A percentile compares a stretch with the other conserved stretches of the same genome.
Conservation (phyloP, 2,329 filamentous ascomycete species). For the Xylariales sp. region DNA sequence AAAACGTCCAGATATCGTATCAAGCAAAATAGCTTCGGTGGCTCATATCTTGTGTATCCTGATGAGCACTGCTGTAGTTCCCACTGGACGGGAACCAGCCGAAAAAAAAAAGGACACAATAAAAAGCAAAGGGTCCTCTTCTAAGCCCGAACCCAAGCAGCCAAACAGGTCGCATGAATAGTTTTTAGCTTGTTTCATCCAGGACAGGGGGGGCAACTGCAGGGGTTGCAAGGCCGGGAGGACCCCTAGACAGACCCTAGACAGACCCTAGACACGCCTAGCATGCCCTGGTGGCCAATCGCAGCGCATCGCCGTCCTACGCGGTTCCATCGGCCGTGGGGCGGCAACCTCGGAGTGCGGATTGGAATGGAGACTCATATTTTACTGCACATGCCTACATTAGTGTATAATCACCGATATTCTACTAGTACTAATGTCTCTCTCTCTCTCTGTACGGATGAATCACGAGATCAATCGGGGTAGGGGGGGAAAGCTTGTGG, state of each 20-base stretch:
- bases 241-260: background rate
- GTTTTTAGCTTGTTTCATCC: slow-evolving; percentile 37
- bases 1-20: too few relatives aligned
- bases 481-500: background rate
- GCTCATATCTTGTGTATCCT: too few relatives aligned
- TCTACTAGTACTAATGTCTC: too few relatives aligned
- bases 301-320: background rate
- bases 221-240: slow-evolving; percentile 18
- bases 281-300: slow-evolving; percentile 23
- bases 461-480: background rate
- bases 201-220: background rate
- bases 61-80: too few relatives aligned
- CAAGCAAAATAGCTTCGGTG: background rate
- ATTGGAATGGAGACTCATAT: slow-evolving; percentile 14
- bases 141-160: slow-evolving; percentile 11
- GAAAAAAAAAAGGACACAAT: too few relatives aligned
- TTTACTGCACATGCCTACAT: background rate
- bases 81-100: too few relatives aligned
- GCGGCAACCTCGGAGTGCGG: slow-evolving; percentile 12
- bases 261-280: background rate
- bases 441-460: too few relatives aligned
- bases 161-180: slow-evolving; percentile 25
- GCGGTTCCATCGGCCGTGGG: background rate
- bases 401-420: slow-evolving; percentile 1
- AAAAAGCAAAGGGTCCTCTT: slow-evolving; percentile 20